Evolutionary conservation across 352 stramenopile genomes (phyloP), one percentile per base, ranked within the genome.

Genomic region (Globisporangium nagaii): DNA sequence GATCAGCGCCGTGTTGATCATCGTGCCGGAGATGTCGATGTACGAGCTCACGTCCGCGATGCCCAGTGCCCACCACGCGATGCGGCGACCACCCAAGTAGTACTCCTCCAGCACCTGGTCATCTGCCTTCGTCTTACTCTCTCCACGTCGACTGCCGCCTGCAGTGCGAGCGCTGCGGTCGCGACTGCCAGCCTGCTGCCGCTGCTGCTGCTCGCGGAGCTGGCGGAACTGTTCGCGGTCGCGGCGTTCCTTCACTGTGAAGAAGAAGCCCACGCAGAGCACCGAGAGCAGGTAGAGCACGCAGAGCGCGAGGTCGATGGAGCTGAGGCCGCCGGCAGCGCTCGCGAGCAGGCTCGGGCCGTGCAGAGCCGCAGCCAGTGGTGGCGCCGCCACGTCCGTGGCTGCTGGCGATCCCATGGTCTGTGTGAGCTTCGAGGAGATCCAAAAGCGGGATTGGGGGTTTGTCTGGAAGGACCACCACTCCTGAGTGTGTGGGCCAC

Each of bases 1-100:
- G 47, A 92, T 68, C 17, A 92, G 56, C 55, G 77, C 82, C 39
- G 79, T 90, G 59, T 92, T 91, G 70, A 91, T 91, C 79, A 91
- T 91, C 6, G 81, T 91, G 1, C 81, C 79, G 3, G 76, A 86
- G 49, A 92, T 90, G 64, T 92, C 82, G 46, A 92, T 92, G 59
- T 92, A 92, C 51, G 76, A 88, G 64, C 79, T 90, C 50, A 92
- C 82, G 56, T 92, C 81, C 0, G 81, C 81, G 36, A 91, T 63
- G 8, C 74, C 81, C 17, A 91, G 62, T 22, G 77, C 77, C 65
- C 81, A 89, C 78, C 81, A 89, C 12, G 78, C 72, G 48, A 91
- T 85, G 27, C 67, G 68, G 4, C 76, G 68, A 19, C 78, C 76
- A 2, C 81, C 78, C 17, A 91, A 71, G 39, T 91, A 89, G 59